phyloP scores from a whole-genome alignment of 1,284 basidiomycete species.

The Ustilago nuda region DNA sequence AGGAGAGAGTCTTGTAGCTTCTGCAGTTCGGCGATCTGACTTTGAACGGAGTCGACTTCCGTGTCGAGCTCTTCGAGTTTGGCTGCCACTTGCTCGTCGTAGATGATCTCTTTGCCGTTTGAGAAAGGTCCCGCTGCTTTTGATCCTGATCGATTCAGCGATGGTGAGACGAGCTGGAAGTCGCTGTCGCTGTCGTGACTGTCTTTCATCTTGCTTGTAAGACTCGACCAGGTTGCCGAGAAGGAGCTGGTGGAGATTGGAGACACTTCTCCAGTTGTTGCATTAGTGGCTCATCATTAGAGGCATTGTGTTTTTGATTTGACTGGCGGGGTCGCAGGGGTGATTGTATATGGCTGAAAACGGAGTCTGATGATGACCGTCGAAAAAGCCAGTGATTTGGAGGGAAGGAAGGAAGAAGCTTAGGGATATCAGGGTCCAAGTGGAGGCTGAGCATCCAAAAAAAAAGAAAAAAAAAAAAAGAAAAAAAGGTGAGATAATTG shows the following conservation, averaged over 20 bases:
- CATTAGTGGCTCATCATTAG: not conserved
- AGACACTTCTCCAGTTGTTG: not conserved
- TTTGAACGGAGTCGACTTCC: conserved; percentile 39
- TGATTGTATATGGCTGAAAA: not conserved
- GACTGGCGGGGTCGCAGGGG: not conserved
- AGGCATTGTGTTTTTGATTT: not conserved
- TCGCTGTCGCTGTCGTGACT: conserved; percentile 18
- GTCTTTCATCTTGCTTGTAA: conserved; percentile 10
- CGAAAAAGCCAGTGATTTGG: not conserved
- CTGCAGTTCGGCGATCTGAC: conserved; percentile 44
- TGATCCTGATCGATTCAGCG: not conserved
- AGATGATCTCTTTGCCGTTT: conserved; percentile 27
- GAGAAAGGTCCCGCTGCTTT: not conserved
- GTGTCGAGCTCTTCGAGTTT: conserved; percentile 41
- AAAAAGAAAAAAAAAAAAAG: not conserved
- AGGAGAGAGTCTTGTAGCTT: conserved; percentile 25
- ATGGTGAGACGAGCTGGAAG: conserved; percentile 22
- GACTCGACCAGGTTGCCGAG: not conserved
- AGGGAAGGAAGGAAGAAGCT: not conserved
- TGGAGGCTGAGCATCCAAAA: not conserved
- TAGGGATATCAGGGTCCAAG: conserved; percentile 11
- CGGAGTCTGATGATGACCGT: not conserved
- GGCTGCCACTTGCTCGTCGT: conserved; percentile 30
- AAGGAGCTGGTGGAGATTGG: not conserved
- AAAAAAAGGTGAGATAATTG: too few species aligned